These are phyloP conservation scores for Globisporangium cederbergense DNA, from an alignment of 352 stramenopile species.

Conservation along the genomic window DNA sequence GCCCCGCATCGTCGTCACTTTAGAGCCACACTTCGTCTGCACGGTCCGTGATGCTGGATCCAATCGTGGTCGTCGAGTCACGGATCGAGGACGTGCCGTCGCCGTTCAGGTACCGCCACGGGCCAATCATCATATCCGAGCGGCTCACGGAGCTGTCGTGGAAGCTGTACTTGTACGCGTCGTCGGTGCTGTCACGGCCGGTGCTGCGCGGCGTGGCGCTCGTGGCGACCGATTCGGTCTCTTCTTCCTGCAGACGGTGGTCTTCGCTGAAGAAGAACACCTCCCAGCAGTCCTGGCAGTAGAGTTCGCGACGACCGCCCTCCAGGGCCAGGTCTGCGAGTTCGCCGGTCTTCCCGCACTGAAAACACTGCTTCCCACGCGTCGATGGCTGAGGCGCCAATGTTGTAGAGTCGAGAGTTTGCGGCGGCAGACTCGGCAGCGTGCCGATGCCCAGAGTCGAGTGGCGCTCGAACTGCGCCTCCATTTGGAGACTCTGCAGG, in stretches of 20 bases:
- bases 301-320: constrained; percentile 38
- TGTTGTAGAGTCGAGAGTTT: neutral
- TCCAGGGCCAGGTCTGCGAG: constrained; percentile 54
- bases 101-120: constrained; percentile 49
- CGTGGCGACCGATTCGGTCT: constrained; percentile 4
- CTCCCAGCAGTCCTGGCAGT: constrained; percentile 77
- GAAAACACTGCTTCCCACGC: constrained; percentile 39
- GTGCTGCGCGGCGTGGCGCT: constrained; percentile 15
- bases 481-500: constrained; percentile 73
- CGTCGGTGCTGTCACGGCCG: constrained; percentile 19
- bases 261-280: constrained; percentile 69
- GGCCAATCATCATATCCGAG: constrained; percentile 51
- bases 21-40: constrained; percentile 27
- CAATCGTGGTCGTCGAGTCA: constrained; percentile 51
- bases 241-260: constrained; percentile 29
- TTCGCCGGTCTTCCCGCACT: constrained; percentile 51
- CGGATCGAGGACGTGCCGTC: constrained; percentile 47
- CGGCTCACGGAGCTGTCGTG: constrained; percentile 61
- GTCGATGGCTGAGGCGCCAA: constrained; percentile 20
- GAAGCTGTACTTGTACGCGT: constrained; percentile 73
- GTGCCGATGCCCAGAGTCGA: constrained; percentile 57
- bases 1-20: neutral
- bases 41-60: constrained; percentile 48
- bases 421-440: constrained; percentile 15
- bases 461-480: constrained; percentile 74